phyloP scores from a whole-genome alignment of 2,329 filamentous ascomycete genomes.

The Penicillium freii region DNA sequence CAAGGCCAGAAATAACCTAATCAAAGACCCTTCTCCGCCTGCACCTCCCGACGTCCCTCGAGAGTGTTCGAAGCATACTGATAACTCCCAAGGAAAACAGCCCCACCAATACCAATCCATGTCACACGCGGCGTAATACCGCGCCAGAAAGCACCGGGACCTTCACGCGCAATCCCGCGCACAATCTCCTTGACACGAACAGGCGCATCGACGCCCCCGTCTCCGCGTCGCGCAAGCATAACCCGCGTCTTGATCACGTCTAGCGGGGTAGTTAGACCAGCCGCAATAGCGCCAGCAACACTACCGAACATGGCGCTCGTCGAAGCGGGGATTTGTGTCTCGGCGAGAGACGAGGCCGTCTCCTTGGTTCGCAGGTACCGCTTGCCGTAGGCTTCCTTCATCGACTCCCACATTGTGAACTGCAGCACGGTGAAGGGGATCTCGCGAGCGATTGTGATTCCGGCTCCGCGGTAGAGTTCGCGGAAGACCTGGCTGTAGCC shows the following conservation, averaged over 20 bases:
- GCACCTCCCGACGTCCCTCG: constrained; percentile 40
- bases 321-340: constrained; percentile 59
- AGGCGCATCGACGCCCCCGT: constrained; percentile 48
- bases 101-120: constrained; percentile 93
- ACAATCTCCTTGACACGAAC: constrained; percentile 54
- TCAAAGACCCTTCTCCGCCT: constrained; percentile 11
- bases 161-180: constrained; percentile 58
- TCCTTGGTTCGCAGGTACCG: constrained; percentile 41
- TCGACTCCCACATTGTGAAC: constrained; percentile 92
- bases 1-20: neutral
- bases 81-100: constrained; percentile 91
- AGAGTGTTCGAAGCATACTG: constrained; percentile 81
- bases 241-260: constrained; percentile 96
- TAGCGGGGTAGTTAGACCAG: constrained; percentile 83
- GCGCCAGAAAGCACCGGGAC: constrained; percentile 47
- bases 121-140: constrained; percentile 74
- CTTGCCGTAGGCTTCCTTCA: constrained; percentile 62
- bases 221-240: constrained; percentile 76
- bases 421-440: constrained; percentile 97
- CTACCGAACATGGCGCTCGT: constrained; percentile 87
- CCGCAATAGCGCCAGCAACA: constrained; percentile 78
- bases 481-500: constrained; percentile 62
- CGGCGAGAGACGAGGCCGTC: constrained; percentile 32
- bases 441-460: constrained; percentile 89
- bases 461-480: constrained; percentile 88